Conservation (phyloP, 306 rosid genomes). For the Corylus heterophylla region DNA sequence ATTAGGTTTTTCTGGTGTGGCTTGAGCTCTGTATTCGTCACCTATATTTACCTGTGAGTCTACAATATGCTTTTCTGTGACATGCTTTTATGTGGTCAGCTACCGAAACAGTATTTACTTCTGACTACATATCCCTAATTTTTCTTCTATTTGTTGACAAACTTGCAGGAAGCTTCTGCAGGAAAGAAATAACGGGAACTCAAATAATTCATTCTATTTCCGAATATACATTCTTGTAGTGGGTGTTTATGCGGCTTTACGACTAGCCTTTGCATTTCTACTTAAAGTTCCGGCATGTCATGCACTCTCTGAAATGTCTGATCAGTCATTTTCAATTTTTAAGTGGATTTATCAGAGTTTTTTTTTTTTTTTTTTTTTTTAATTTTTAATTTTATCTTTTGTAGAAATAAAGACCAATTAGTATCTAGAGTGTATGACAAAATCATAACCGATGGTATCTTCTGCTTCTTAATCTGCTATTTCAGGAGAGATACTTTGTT, state of each 20-base stretch:
- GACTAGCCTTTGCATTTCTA: slow-evolving; percentile 57
- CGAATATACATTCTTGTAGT: slow-evolving; percentile 87
- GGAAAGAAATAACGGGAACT: slow-evolving; percentile 61
- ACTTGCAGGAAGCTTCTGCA: slow-evolving; percentile 88
- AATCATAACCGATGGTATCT: slow-evolving; percentile 8
- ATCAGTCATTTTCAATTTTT: slow-evolving; percentile 90
- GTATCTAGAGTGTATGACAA: slow-evolving; percentile 24
- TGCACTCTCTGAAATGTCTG: slow-evolving; percentile 77
- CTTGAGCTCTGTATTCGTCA: slow-evolving; percentile 66
- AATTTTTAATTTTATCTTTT: background rate
- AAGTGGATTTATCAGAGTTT: slow-evolving; percentile 88
- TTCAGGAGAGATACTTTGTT: slow-evolving; percentile 90
- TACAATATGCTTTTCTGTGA: slow-evolving; percentile 8
- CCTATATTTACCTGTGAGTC: slow-evolving; percentile 82
- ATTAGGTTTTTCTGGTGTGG: slow-evolving; percentile 95
- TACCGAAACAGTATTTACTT: slow-evolving; percentile 14
- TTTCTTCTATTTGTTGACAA: slow-evolving; percentile 15
- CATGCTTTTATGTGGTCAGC: slow-evolving; percentile 10
- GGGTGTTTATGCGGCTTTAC: slow-evolving; percentile 78
- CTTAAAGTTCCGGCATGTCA: slow-evolving; percentile 90
- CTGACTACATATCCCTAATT: slow-evolving; percentile 1
- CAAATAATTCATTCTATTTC: slow-evolving; percentile 79
- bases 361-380: background rate
- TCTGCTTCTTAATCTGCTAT: slow-evolving; percentile 30
- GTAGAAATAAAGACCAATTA: slow-evolving; percentile 5